Evolutionary conservation across 257 asterid genomes (phyloP).

Genomic region (Verbena officinalis): DNA sequence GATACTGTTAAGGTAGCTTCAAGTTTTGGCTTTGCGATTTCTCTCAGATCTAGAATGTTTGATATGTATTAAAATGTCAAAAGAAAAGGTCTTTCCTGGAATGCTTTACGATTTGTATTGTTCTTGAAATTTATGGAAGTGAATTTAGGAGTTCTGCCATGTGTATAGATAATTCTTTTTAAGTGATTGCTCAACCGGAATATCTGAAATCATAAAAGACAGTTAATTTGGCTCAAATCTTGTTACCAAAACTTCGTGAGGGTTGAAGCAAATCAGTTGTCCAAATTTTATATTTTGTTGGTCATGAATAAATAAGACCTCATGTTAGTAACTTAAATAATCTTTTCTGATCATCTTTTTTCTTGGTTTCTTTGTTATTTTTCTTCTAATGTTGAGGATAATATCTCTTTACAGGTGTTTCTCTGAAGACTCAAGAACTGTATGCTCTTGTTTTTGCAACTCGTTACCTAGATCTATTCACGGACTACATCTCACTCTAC

Average conservation of each 20-base stretch:
- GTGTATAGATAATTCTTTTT: neutral
- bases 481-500: constrained; percentile 69
- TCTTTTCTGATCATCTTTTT: constrained; percentile 1
- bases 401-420: constrained; percentile 56
- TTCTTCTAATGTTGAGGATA: constrained; percentile 24
- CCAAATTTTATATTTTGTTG: neutral
- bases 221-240: too few relatives aligned
- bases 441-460: constrained; percentile 80
- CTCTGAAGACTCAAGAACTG: constrained; percentile 88
- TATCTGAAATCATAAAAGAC: too few relatives aligned
- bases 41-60: neutral
- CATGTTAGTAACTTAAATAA: too few relatives aligned
- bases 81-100: neutral
- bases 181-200: neutral
- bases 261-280: too few relatives aligned
- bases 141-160: neutral
- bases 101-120: neutral
- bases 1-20: neutral
- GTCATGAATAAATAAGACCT: neutral
- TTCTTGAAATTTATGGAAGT: neutral
- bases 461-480: constrained; percentile 84
- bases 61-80: neutral
- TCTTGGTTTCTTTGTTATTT: neutral
- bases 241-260: too few relatives aligned
- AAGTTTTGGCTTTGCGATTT: neutral